Evolutionary conservation across 2,329 filamentous ascomycete species (phyloP).

Genomic region (Zymoseptoria tritici): DNA sequence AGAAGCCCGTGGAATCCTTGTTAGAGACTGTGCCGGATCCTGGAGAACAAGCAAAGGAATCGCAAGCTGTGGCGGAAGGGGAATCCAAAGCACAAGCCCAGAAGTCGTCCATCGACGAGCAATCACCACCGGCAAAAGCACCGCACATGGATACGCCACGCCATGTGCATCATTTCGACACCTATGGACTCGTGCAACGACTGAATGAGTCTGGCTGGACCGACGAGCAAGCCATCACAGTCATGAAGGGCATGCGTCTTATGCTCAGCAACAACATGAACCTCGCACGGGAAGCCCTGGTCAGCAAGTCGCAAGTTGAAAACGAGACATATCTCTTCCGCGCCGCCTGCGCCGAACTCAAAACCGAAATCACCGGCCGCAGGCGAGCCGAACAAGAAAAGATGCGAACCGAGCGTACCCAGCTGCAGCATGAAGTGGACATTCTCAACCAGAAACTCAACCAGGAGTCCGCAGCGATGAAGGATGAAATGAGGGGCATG

Average conservation of each 20-base stretch:
- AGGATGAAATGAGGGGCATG: conserved; percentile 88
- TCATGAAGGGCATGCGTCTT: conserved; percentile 86
- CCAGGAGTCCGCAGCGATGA: conserved; percentile 73
- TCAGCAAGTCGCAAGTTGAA: conserved; percentile 87
- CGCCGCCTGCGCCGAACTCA: conserved; percentile 85
- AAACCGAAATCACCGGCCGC: conserved; percentile 75
- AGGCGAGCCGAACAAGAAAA: conserved; percentile 70
- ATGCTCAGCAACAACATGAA: conserved; percentile 73
- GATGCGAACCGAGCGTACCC: conserved; percentile 72
- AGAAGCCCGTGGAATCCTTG: conserved; percentile 22
- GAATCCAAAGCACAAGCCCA: conserved; percentile 23
- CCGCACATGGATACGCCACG: conserved; percentile 62
- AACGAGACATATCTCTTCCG: conserved; percentile 91
- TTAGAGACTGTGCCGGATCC: conserved; percentile 26
- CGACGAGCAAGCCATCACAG: conserved; percentile 65
- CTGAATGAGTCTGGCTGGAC: conserved; percentile 66
- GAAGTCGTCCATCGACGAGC: conserved; percentile 24
- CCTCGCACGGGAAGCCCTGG: conserved; percentile 68
- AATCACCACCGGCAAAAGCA: conserved; percentile 45
- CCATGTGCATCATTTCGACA: conserved; percentile 96
- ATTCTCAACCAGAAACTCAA: conserved; percentile 77
- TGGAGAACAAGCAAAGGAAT: conserved; percentile 14
- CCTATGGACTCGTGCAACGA: conserved; percentile 77
- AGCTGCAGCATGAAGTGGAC: conserved; percentile 91
- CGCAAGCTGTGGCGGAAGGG: conserved; percentile 2